Evolutionary conservation across 805 yeast genomes (phyloP).

Genomic region (Candida montana): DNA sequence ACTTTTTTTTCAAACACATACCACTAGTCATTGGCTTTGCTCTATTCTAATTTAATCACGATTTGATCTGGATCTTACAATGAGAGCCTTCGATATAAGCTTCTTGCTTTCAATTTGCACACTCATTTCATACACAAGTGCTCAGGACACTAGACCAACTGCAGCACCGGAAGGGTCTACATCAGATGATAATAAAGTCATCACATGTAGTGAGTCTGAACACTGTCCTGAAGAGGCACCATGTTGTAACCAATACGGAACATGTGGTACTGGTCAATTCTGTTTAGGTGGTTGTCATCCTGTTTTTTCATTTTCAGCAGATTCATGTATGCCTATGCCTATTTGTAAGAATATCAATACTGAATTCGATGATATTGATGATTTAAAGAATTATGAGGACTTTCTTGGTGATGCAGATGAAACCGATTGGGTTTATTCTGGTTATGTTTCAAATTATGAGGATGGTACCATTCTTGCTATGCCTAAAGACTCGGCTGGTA

Average conservation of each 20-base stretch:
- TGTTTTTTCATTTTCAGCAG: slow-evolving; percentile 26
- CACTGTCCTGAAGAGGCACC: slow-evolving; percentile 77
- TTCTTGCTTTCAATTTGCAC: neutral
- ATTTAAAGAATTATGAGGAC: slow-evolving; percentile 20
- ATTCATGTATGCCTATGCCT: slow-evolving; percentile 86
- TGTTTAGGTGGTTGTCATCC: slow-evolving; percentile 92
- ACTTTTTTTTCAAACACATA: no score
- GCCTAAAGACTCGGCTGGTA: slow-evolving; percentile 72
- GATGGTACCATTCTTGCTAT: slow-evolving; percentile 63
- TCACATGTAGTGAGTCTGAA: slow-evolving; percentile 45
- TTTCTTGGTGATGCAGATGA: slow-evolving; percentile 64
- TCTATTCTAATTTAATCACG: no score
- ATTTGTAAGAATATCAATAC: slow-evolving; percentile 50
- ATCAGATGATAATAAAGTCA: slow-evolving; percentile 1
- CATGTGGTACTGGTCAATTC: slow-evolving; percentile 69
- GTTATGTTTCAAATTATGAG: slow-evolving; percentile 49
- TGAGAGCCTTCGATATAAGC: neutral
- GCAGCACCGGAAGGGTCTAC: neutral
- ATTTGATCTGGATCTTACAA: no score
- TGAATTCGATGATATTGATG: slow-evolving; percentile 32
- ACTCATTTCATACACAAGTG: neutral
- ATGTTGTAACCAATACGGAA: slow-evolving; percentile 80
- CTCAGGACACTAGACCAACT: neutral
- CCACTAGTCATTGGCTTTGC: no score
- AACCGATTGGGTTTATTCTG: slow-evolving; percentile 62